phyloP scores from a whole-genome alignment of 768 basidiomycete genomes.

The Sporobolomyces pararoseus region DNA sequence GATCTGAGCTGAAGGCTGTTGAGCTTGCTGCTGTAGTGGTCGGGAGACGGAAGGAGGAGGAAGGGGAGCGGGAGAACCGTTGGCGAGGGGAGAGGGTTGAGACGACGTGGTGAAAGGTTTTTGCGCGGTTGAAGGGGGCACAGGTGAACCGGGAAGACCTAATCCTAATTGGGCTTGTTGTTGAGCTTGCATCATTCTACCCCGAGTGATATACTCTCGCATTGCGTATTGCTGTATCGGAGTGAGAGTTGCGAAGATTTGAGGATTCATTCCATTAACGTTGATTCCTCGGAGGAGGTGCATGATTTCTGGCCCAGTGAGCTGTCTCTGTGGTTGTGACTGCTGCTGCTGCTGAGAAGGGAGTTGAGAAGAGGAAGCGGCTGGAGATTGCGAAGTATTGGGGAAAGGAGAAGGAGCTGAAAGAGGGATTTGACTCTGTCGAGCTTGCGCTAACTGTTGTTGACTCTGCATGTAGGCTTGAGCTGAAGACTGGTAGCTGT shows the following conservation, averaged over 20 bases:
- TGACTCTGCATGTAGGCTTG: conserved; percentile 13
- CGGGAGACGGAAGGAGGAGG: neutral
- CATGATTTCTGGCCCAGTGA: conserved; percentile 4
- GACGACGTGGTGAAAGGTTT: no score
- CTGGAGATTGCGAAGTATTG: neutral
- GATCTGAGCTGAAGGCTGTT: neutral
- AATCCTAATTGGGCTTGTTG: conserved; percentile 31
- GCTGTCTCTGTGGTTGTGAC: neutral
- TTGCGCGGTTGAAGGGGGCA: neutral
- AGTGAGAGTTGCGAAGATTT: conserved; percentile 16
- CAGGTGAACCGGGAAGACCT: conserved; percentile 19
- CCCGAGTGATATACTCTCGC: conserved; percentile 14
- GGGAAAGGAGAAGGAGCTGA: neutral
- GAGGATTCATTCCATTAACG: conserved; percentile 22
- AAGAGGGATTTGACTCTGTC: neutral
- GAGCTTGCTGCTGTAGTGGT: neutral
- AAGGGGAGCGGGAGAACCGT: neutral
- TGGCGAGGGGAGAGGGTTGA: neutral
- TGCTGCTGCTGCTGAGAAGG: no score
- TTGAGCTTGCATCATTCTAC: neutral
- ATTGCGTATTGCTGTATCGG: conserved; percentile 28
- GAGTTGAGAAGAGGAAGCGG: neutral
- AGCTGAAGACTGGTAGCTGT: neutral
- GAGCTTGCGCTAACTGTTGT: neutral
- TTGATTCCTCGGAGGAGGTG: conserved; percentile 8